These are phyloP conservation scores for Sordaria brevicollis DNA, from an alignment of 495 filamentous ascomycete species.

Conservation along the genomic window DNA sequence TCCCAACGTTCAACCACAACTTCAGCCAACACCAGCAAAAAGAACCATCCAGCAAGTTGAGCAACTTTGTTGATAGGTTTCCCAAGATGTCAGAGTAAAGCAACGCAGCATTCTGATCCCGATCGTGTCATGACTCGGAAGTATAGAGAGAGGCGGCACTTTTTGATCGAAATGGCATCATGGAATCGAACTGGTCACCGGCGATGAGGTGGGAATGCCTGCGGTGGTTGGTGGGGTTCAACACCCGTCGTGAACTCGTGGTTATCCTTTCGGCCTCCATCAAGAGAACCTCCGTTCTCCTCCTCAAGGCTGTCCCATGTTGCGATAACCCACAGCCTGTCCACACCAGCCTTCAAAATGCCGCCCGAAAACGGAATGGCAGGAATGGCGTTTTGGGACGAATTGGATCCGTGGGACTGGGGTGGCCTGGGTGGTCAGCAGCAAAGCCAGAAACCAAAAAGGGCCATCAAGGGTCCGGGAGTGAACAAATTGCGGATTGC, in stretches of 20 bases:
- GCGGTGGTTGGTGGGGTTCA: not conserved
- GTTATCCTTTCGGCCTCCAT: not conserved
- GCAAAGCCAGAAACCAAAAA: too few species aligned
- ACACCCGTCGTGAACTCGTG: not conserved
- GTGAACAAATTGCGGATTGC: too few species aligned
- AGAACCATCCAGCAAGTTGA: not conserved
- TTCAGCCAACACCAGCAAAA: not conserved
- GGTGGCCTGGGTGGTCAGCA: too few species aligned
- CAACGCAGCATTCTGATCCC: not conserved
- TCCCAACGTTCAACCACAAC: not conserved
- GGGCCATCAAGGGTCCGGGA: not conserved
- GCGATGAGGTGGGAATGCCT: too few species aligned
- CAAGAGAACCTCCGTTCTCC: not conserved
- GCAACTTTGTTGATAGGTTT: not conserved
- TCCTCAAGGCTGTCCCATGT: not conserved
- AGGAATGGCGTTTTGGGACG: not conserved
- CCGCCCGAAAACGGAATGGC: not conserved
- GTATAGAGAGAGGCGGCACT: not conserved
- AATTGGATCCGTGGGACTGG: not conserved
- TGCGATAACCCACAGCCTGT: not conserved
- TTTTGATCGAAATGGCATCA: not conserved
- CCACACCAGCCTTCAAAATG: not conserved
- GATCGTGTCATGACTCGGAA: not conserved
- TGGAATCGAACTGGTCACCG: not conserved
- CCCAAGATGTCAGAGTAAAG: not conserved